Base-by-base conservation (phyloP, 163 green algal genomes). In the Scenedesmus sp. region DNA sequence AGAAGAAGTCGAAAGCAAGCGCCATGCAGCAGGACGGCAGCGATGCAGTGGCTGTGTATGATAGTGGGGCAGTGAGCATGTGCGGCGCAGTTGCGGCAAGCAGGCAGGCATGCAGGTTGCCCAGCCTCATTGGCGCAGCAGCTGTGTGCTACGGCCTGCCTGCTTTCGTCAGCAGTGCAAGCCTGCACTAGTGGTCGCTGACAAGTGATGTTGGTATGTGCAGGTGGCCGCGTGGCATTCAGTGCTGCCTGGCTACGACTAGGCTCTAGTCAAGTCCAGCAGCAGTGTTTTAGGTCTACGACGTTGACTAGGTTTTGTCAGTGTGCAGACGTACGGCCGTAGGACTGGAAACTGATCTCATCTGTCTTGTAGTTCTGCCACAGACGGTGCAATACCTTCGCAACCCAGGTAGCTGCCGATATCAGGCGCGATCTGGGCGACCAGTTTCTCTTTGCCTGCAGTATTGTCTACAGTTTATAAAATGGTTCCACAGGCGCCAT, bases 111-210 rank as follows among this genome's bases (percentile, higher is more conserved):
- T 99, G 98, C 94, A 94, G 95, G 73, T 93, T 99, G 88, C 94
- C 90, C 5, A 91, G 95, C 89, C 93, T 99, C 22, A 98, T 98
- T 86, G 98, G 98, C 1, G 95, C 97, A 4, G 97, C 98, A 16
- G 96, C 97, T 0, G 97, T 99, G 26, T 97, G 95, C 89, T 99
- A 99, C 89, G 98, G 98, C 51, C n/a, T 99, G 33, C 98, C 98
- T 18, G 93, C 88, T 33, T 44, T 65, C 37, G 86, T 90, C 5
- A 5, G 30, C 4, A 10, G 20, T 44, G 33, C 4, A 2, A 59
- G 40, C 42, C 37, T 84, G n/a, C 78, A 84, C 0, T 56, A 33
- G 20, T 15, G 3, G 78, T n/a, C 6, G 56, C 22, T 10, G 56
- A n/a, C 7, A 70, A 70, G 20, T 70, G 56, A 20, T 70, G 56